Evolutionary conservation across 1,284 basidiomycete species (phyloP).

Genomic region (Schizophyllum amplum): DNA sequence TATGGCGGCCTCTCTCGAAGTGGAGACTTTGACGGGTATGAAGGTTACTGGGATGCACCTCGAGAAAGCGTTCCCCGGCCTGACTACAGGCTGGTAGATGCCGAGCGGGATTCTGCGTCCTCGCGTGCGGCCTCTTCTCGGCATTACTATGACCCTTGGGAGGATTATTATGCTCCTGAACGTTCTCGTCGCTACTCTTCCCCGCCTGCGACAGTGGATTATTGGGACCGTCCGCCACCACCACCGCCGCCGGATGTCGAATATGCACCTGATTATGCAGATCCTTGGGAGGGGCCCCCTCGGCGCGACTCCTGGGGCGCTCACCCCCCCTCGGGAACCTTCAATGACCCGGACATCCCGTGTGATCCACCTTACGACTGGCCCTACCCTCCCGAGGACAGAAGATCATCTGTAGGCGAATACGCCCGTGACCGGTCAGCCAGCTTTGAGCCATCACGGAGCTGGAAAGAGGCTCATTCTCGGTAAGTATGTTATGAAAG

Average conservation of each 20-base stretch:
- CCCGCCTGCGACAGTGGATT: background rate
- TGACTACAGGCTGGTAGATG: background rate
- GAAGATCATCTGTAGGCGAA: background rate
- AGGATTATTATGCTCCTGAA: background rate
- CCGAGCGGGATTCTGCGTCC: background rate
- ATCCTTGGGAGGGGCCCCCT: constrained; percentile 5
- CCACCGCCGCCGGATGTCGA: background rate
- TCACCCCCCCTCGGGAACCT: constrained; percentile 25
- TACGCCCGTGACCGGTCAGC: background rate
- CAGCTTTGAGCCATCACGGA: background rate
- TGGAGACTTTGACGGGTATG: background rate
- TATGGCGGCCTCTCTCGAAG: background rate
- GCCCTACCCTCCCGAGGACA: too few species aligned
- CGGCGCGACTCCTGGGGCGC: constrained; percentile 29
- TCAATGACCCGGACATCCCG: background rate
- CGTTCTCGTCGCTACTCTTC: background rate
- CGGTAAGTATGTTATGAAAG: constrained; percentile 16
- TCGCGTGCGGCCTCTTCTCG: background rate
- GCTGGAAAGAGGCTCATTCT: constrained; percentile 15
- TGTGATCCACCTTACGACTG: background rate
- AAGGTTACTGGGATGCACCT: background rate
- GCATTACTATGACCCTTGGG: background rate
- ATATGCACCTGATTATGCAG: constrained; percentile 14
- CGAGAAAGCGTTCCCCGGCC: background rate
- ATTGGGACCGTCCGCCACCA: background rate